Conservation (phyloP, 2,329 filamentous ascomycete genomes). For the Colletotrichum ledebouriae region DNA sequence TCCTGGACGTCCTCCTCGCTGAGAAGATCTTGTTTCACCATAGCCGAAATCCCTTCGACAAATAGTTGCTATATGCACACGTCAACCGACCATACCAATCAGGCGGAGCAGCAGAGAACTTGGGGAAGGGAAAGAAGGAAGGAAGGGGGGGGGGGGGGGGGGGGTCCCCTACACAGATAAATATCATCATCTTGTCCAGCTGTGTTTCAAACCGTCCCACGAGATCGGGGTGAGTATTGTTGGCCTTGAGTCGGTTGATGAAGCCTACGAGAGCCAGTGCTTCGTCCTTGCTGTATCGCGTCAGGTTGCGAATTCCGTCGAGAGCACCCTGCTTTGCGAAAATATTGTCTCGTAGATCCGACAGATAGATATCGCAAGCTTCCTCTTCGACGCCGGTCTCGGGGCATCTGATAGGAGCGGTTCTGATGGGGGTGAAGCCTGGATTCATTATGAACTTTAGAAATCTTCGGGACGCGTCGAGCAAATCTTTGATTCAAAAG, state of each 20-base stretch:
- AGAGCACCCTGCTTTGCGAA: background rate
- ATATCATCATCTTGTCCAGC: conserved; percentile 4
- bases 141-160: background rate
- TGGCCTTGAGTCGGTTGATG: background rate
- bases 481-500: too few species aligned
- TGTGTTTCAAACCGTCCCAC: background rate
- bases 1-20: background rate
- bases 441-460: background rate
- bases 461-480: too few species aligned
- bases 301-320: conserved; percentile 5
- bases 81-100: too few species aligned
- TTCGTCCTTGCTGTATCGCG: background rate
- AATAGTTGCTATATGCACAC: background rate
- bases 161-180: background rate
- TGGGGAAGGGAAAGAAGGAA: background rate
- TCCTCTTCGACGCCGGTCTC: background rate
- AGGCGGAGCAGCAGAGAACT: background rate
- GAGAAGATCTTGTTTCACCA: background rate
- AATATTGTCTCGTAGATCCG: background rate
- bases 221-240: background rate
- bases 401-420: background rate
- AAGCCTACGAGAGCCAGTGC: background rate
- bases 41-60: background rate
- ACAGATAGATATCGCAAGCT: background rate
- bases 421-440: conserved; percentile 1